Evolutionary conservation across 192 early-diverging fungal species (phyloP).

Genomic region (Gaertneriomyces semiglobifer): DNA sequence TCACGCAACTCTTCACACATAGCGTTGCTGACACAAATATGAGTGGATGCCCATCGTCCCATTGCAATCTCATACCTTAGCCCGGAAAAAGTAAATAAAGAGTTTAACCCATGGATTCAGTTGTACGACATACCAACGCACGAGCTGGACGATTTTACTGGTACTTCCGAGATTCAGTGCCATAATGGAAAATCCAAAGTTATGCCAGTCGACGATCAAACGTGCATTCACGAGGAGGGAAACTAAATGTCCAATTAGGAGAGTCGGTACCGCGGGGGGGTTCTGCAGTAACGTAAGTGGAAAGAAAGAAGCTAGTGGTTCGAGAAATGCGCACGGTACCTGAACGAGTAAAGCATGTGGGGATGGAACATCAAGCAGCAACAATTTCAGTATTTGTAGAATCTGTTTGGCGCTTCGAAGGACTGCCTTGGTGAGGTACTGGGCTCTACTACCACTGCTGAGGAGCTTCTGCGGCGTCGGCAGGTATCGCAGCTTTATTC

Average conservation of each 20-base stretch:
- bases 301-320: neutral
- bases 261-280: slow-evolving; percentile 91
- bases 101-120: slow-evolving; percentile 5
- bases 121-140: slow-evolving; percentile 44
- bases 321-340: neutral
- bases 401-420: slow-evolving; percentile 64
- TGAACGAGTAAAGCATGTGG: slow-evolving; percentile 55
- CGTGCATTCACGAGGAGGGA: slow-evolving; percentile 60
- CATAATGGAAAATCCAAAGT: slow-evolving; percentile 89
- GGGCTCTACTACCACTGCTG: slow-evolving; percentile 49
- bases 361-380: slow-evolving; percentile 52
- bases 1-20: slow-evolving; percentile 68
- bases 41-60: slow-evolving; percentile 68
- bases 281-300: slow-evolving; percentile 54
- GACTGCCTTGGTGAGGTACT: slow-evolving; percentile 68
- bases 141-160: slow-evolving; percentile 53
- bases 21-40: slow-evolving; percentile 80
- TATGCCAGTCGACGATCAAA: slow-evolving; percentile 97
- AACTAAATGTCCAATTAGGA: slow-evolving; percentile 70
- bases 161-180: slow-evolving; percentile 60
- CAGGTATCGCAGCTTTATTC: slow-evolving; percentile 29
- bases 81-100: neutral
- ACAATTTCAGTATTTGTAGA: slow-evolving; percentile 56
- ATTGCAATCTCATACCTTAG: slow-evolving; percentile 58
- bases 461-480: slow-evolving; percentile 39